phyloP scores from a whole-genome alignment of 73 alveolate genomes.

The Paramecium sonneborni region DNA sequence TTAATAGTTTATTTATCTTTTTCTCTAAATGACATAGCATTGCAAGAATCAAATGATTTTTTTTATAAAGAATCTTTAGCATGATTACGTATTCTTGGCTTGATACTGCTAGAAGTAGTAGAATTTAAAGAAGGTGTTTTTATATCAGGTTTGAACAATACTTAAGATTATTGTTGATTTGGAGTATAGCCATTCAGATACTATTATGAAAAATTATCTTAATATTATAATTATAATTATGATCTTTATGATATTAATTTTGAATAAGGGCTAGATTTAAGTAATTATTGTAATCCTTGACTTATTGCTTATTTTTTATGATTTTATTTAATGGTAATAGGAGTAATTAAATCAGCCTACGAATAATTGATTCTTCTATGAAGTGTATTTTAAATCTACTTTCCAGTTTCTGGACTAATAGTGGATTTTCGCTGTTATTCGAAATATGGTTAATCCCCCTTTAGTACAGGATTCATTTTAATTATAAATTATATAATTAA shows the following conservation, averaged over 20 bases:
- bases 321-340: not conserved
- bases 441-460: not conserved
- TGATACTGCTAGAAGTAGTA: not conserved
- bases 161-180: not conserved
- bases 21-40: not conserved
- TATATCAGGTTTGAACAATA: not conserved
- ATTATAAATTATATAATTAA: not conserved
- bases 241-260: not conserved
- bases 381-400: not conserved
- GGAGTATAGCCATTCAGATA: not conserved
- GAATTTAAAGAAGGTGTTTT: not conserved
- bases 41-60: not conserved
- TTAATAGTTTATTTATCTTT: not conserved
- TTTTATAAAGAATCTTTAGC: not conserved
- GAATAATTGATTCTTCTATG: not conserved
- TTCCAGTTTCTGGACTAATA: not conserved
- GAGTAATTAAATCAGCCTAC: not conserved
- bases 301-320: not conserved
- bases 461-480: not conserved
- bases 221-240: not conserved
- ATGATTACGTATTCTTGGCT: not conserved
- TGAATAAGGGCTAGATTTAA: not conserved
- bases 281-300: not conserved
- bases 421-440: not conserved
- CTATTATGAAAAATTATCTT: not conserved